These are phyloP conservation scores for Takashimella tepidaria DNA, from an alignment of 1,284 basidiomycete genomes.

Conservation along the genomic window DNA sequence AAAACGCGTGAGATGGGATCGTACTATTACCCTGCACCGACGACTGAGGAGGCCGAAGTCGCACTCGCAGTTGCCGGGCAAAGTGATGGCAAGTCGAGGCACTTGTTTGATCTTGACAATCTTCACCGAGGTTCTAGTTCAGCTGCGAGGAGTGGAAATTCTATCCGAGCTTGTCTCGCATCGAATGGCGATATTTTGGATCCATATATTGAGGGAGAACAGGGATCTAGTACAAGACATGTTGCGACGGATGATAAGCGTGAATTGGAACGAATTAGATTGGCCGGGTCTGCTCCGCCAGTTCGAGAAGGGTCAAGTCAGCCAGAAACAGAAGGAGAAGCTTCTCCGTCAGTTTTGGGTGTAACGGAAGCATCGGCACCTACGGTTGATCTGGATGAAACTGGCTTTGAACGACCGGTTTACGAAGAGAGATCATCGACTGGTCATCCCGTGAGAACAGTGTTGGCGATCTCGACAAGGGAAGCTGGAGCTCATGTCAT, in stretches of 20 bases:
- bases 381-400: slow-evolving; percentile 39
- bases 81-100: slow-evolving; percentile 35
- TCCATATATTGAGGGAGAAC: slow-evolving; percentile 6
- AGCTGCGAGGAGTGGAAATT: too few relatives aligned
- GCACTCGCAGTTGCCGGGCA: slow-evolving; percentile 38
- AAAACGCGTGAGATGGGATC: slow-evolving; percentile 36
- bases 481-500: too few relatives aligned
- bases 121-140: too few relatives aligned
- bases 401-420: slow-evolving; percentile 34
- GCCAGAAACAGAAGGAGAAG: too few relatives aligned
- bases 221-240: slow-evolving; percentile 27
- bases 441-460: too few relatives aligned
- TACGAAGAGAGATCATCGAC: too few relatives aligned
- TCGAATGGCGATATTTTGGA: not conserved
- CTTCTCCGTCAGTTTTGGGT: too few relatives aligned
- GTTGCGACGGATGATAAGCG: slow-evolving; percentile 47
- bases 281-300: slow-evolving; percentile 40
- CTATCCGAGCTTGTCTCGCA: too few relatives aligned
- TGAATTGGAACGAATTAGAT: slow-evolving; percentile 38
- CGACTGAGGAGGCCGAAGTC: slow-evolving; percentile 41
- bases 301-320: too few relatives aligned
- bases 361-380: slow-evolving; percentile 33
- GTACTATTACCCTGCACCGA: slow-evolving; percentile 44
- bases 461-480: too few relatives aligned
- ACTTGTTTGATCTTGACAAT: slow-evolving; percentile 13